These are phyloP conservation scores for Aspergillus sojae DNA, from an alignment of 2,329 filamentous ascomycete species.

Conservation along the genomic window DNA sequence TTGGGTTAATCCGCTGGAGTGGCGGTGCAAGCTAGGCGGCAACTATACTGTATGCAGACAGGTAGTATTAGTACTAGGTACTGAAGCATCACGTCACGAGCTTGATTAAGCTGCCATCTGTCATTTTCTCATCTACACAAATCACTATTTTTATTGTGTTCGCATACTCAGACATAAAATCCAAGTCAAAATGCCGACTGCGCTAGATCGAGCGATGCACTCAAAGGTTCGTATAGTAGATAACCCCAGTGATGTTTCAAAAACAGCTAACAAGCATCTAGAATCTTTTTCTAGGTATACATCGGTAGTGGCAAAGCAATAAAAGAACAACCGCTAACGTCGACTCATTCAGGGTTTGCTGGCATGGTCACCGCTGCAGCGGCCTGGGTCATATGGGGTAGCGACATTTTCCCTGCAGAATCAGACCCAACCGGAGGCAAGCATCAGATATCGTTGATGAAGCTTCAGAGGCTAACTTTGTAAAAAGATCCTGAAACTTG, in stretches of 20 bases:
- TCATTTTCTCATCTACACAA: not conserved
- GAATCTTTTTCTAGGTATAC: constrained; percentile 70
- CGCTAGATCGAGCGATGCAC: constrained; percentile 68
- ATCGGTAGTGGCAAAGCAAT: not conserved
- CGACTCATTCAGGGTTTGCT: constrained; percentile 66
- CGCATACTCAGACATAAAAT: not conserved
- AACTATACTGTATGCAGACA: not conserved
- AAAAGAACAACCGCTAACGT: constrained; percentile 23
- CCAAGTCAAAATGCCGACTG: constrained; percentile 63
- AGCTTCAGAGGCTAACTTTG: constrained; percentile 12
- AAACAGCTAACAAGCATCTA: constrained; percentile 38
- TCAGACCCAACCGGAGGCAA: constrained; percentile 76
- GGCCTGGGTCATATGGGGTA: constrained; percentile 82
- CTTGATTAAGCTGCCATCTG: not conserved
- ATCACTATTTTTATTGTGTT: not conserved
- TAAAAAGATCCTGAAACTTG: constrained; percentile 65
- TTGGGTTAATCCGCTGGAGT: not conserved
- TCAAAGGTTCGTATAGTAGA: constrained; percentile 61
- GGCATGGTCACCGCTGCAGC: constrained; percentile 80
- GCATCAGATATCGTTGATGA: not conserved
- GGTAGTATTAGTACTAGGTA: not conserved
- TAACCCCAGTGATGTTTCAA: not conserved
- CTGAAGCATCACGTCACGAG: not conserved
- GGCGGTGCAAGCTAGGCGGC: constrained; percentile 18
- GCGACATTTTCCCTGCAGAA: constrained; percentile 76